Percentiles rank a stretch among this genome's conserved stretches.
These are phyloP conservation scores for Mrakia blollopis DNA, from an alignment of 768 basidiomycete genomes.

Conservation along the genomic window DNA sequence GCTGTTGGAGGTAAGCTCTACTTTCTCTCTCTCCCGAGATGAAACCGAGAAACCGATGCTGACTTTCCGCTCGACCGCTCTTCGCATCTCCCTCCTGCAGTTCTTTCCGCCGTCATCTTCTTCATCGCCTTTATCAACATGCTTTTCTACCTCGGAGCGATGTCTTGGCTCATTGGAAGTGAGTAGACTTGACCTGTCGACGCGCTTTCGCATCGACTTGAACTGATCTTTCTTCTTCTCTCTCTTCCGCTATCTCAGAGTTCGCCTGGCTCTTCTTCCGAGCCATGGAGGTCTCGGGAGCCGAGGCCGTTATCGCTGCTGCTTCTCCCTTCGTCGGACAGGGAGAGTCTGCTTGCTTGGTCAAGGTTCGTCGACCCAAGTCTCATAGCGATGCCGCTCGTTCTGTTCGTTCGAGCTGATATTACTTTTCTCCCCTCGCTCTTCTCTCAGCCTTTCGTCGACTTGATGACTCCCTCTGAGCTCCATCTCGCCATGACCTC, in stretches of 20 bases:
- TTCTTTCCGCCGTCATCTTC: conserved; percentile 76
- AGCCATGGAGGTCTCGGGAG: conserved; percentile 84
- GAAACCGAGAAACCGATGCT: no score
- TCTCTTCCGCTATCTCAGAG: conserved; percentile 53
- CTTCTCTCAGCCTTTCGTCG: conserved; percentile 75
- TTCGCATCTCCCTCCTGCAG: conserved; percentile 29
- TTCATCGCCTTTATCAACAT: conserved; percentile 90
- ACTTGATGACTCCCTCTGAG: conserved; percentile 76
- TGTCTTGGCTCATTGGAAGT: conserved; percentile 49
- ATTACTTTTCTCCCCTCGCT: conserved; percentile 62
- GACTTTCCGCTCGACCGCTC: no score
- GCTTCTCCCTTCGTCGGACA: conserved; percentile 92
- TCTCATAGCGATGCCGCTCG: not conserved
- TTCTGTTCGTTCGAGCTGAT: no score
- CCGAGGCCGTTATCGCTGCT: conserved; percentile 86
- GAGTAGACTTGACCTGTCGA: not conserved
- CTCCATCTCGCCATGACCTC: conserved; percentile 86
- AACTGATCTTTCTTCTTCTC: not conserved
- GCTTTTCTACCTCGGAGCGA: conserved; percentile 62
- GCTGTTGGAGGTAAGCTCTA: no score
- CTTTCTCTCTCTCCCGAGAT: no score
- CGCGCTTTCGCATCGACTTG: not conserved
- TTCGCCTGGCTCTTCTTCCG: conserved; percentile 96
- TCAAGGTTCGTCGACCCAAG: not conserved
- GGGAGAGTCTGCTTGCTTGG: conserved; percentile 74